phyloP scores from a whole-genome alignment of 331 rosid species.

The Malus hybrid region DNA sequence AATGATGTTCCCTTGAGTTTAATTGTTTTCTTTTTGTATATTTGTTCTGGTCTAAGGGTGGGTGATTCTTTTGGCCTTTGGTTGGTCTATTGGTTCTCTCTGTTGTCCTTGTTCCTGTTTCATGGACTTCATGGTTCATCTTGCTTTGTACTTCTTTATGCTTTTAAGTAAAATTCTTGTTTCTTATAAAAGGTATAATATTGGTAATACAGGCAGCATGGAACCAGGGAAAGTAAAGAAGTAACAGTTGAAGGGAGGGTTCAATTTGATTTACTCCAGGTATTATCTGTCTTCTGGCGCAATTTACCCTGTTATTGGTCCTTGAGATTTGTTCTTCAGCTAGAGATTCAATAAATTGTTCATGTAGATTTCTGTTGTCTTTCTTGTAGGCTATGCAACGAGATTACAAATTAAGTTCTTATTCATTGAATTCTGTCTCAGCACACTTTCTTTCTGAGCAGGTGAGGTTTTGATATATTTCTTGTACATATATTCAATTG shows the following conservation, averaged over 20 bases:
- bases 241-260: slow-evolving; percentile 91
- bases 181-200: neutral
- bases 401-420: slow-evolving; percentile 89
- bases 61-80: neutral
- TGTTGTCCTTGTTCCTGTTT: neutral
- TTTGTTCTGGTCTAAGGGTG: neutral
- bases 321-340: neutral
- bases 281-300: slow-evolving; percentile 18
- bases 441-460: slow-evolving; percentile 96
- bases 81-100: neutral
- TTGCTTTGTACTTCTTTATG: neutral
- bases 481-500: slow-evolving; percentile 7
- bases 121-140: neutral
- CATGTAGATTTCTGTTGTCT: slow-evolving; percentile 15
- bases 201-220: slow-evolving; percentile 63
- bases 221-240: slow-evolving; percentile 96
- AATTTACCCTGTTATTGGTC: slow-evolving; percentile 11
- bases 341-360: slow-evolving; percentile 1
- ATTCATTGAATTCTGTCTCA: slow-evolving; percentile 91
- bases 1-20: neutral
- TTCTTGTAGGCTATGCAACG: slow-evolving; percentile 69
- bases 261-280: slow-evolving; percentile 98
- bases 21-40: neutral
- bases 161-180: neutral
- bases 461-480: slow-evolving; percentile 34